Evolutionary conservation across 2,329 filamentous ascomycete species (phyloP), one percentile per base, ranked within the genome.

Genomic region (Xylaria sp.): DNA sequence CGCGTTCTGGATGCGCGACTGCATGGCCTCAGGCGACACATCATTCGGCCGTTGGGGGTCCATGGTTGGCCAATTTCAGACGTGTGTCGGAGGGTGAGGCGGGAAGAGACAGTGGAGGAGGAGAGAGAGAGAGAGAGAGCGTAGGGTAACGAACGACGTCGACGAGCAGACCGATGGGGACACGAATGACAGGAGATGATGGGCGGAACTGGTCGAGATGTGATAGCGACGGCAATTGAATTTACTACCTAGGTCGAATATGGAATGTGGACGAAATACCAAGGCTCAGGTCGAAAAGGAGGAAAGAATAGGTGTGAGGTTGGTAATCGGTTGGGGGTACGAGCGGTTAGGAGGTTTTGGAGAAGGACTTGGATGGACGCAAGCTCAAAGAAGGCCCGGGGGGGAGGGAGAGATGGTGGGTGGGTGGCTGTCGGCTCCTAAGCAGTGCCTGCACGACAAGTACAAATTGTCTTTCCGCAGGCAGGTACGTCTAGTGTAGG

Each of bases 1-100:
- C 75, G 94, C 93, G 73, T 90, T 88, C 73, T 91, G 89, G 71
- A 94, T 93, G 78, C 89, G 89, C 79, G 92, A 89, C 83, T 97
- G 93, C 86, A 97, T 96, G 76, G 84, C 83, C 79, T 88, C 85
- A 67, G 84, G 84, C 72, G 84, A 87, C 70, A 87, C 83, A 73
- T 87, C 85, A 76, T 79, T 84, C 70, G 77, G 74, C 74, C 80
- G 78, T 75, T 82, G 79, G 65, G 77, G 76, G 70, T 84, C 83
- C 83, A 85, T 85, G 68, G 72, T 77, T 78, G 66, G 65, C 61
- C 59, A 63, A 59, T 51, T 37, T 56, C 46, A 56, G 61, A 52
- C 42, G 42, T 53, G 60, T 47, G 30, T 48, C 8, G 39, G 58
- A 39, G 50, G 54, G 19, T 35, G 37, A 48, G 10, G 42, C 5